Base-by-base conservation (phyloP, 495 filamentous ascomycete species). In the Aspergillus wentii region DNA sequence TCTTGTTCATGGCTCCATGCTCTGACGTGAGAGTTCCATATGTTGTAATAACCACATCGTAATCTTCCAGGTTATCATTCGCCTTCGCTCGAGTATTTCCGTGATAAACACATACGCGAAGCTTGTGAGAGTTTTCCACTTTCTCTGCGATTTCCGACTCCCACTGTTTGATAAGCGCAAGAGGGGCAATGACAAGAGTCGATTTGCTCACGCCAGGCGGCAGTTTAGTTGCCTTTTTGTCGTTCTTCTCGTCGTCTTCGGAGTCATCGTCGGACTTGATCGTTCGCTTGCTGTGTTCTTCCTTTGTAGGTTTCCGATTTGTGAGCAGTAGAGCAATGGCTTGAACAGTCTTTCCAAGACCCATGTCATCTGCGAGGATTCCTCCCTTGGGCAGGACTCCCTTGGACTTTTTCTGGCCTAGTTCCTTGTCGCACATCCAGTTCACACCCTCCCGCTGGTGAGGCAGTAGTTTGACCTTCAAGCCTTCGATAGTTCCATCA, bases 131-230 rank as follows among this genome's bases (percentile, higher is more conserved):
- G 22, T 68, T 56, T 23, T 74, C 64, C 10, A 95, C 80, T 54
- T 86, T 90, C 28, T 82, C 79, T 29, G 79, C 80, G 53, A 98
- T 85, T 57, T 98, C 92, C 2, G 79, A 69, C 58, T 98, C 92
- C 92, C 92, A 98, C 64, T 98, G 92, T 45, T 91, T 88, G 65
- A 98, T 96, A 17, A 98, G 74, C 14, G 91, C 90, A 18, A 98
- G 63, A 11, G 92, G 92, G n/a, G 91, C 92, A 38, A 98, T 83
- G 27, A 98, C 88, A 8, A 98, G 69, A 0, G 92, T 98, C 8
- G 79, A 78, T 49, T 83, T 87, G 51, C 80, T 83, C 27, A 91
- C 57, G 2, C 72, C 67, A 3, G 75, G 61, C 13, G 76, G 65
- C 15, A 87, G 65, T 43, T 82, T 80, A 64, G 54, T 76, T 82